phyloP scores from a whole-genome alignment of 78 protist genomes.

The Goniomonas avonlea region DNA sequence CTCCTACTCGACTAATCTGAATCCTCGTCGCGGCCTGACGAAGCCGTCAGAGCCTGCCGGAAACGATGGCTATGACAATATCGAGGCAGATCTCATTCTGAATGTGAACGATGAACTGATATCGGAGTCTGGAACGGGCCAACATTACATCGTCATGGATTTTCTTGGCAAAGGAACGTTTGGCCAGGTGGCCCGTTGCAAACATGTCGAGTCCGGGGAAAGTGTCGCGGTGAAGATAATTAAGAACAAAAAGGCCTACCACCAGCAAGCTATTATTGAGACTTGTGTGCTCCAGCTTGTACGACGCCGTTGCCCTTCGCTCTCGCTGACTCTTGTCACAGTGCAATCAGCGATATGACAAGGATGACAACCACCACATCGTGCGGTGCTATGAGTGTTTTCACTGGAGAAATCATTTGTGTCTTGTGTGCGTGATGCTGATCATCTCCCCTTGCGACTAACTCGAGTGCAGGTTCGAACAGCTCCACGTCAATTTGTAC shows the following conservation, averaged over 20 bases:
- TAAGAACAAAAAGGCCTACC: conserved; percentile 8
- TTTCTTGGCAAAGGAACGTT: conserved; percentile 24
- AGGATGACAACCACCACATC: conserved; percentile 23
- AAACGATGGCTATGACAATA: neutral
- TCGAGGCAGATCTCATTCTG: neutral
- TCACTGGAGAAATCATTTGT: conserved; percentile 41
- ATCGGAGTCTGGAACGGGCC: neutral
- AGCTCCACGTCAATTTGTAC: conserved; percentile 40
- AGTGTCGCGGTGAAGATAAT: conserved; percentile 12
- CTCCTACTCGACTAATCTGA: neutral
- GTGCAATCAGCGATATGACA: neutral
- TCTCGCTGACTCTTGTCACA: neutral
- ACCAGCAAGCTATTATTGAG: conserved; percentile 13
- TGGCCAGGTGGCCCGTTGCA: conserved; percentile 25
- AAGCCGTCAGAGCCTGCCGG: neutral
- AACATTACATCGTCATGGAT: conserved; percentile 10
- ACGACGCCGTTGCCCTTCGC: neutral
- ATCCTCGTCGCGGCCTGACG: conserved; percentile 9
- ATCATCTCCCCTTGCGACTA: no score
- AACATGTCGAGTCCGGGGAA: neutral
- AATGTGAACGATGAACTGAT: conserved; percentile 20
- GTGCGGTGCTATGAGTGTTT: conserved; percentile 25
- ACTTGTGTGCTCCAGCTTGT: neutral
- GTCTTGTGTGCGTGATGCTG: no score
- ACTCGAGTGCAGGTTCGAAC: no score